Conservation (phyloP, 129 eudicot species). For the Cynara cardunculus region DNA sequence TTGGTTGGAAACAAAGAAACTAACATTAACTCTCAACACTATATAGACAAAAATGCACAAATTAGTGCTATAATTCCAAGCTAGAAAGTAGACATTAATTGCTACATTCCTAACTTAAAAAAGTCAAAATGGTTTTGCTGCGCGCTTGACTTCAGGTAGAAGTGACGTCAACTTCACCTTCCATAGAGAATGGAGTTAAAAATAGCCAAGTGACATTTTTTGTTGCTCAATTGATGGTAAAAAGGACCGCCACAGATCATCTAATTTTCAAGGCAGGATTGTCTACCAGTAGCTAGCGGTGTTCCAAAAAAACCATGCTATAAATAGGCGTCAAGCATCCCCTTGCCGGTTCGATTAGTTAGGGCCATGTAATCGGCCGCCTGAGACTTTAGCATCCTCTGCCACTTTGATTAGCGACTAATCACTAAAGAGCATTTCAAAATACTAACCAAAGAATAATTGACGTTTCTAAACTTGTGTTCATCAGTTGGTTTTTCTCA, state of each 20-base stretch:
- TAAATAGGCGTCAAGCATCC: background rate
- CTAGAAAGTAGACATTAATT: background rate
- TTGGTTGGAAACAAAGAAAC: background rate
- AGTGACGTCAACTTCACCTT: background rate
- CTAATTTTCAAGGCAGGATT: background rate
- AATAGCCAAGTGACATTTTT: background rate
- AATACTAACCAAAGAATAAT: background rate
- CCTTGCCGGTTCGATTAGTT: background rate
- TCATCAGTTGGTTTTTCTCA: background rate
- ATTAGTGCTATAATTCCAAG: background rate
- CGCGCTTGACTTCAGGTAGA: background rate
- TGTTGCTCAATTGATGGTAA: background rate
- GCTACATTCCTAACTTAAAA: background rate
- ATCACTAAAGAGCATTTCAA: background rate
- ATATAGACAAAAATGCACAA: background rate
- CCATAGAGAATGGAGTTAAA: background rate
- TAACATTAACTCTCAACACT: background rate
- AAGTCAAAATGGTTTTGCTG: background rate
- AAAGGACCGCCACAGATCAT: background rate
- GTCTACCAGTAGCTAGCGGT: background rate
- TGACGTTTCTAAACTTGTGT: background rate
- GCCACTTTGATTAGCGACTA: background rate
- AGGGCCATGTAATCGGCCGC: background rate
- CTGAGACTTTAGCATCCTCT: background rate
- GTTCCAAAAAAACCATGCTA: background rate